Evolutionary conservation across 164 flowering plant genomes (phyloP).

Genomic region (Stephania yunnanensis): DNA sequence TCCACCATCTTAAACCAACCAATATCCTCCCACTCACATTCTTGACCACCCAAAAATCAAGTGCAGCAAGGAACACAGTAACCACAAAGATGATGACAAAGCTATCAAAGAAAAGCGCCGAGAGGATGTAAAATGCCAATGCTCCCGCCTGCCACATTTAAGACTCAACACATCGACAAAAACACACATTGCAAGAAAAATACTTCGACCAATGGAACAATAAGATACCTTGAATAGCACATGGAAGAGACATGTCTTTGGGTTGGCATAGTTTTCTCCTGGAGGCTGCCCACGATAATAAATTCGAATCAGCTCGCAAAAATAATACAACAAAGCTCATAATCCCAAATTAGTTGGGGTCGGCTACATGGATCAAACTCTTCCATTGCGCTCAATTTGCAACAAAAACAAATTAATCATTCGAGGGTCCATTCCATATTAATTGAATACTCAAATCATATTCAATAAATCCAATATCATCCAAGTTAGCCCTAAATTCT

Average conservation of each 20-base stretch:
- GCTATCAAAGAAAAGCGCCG: conserved; percentile 68
- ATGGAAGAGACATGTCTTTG: conserved; percentile 89
- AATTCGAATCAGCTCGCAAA: neutral
- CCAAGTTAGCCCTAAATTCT: too few species aligned
- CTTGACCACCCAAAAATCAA: conserved; percentile 98
- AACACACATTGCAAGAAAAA: neutral
- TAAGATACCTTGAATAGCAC: conserved; percentile 78
- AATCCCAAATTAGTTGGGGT: too few species aligned
- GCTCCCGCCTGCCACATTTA: conserved; percentile 59
- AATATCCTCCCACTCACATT: conserved; percentile 93
- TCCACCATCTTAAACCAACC: conserved; percentile 98
- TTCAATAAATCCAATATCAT: too few species aligned
- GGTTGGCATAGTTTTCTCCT: conserved; percentile 80
- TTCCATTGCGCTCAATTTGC: too few species aligned
- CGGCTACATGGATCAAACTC: too few species aligned
- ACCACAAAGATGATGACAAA: conserved; percentile 94
- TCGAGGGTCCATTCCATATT: too few species aligned
- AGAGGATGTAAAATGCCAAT: conserved; percentile 87
- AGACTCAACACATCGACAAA: conserved; percentile 2
- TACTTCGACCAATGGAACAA: neutral
- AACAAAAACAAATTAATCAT: too few species aligned
- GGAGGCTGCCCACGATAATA: conserved; percentile 38
- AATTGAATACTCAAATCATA: too few species aligned
- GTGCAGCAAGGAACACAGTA: conserved; percentile 84
- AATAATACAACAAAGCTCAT: neutral